These are phyloP conservation scores for Trichoderma gamsii DNA, from an alignment of 495 filamentous ascomycete genomes.

Conservation along the genomic window DNA sequence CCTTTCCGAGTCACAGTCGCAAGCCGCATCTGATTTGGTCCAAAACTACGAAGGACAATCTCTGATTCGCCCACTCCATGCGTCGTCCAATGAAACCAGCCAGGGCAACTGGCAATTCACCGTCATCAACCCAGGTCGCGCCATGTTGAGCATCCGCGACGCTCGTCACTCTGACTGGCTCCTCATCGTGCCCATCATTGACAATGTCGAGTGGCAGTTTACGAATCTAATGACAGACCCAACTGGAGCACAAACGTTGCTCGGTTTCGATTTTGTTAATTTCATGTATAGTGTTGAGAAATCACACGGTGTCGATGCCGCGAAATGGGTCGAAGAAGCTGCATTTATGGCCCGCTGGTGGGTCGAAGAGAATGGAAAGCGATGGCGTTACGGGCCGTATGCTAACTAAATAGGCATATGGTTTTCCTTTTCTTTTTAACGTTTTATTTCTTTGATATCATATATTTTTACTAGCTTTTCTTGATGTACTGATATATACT, in stretches of 20 bases:
- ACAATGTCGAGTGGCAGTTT: conserved; percentile 36
- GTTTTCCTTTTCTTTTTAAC: not conserved
- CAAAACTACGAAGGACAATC: conserved; percentile 45
- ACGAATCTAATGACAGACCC: conserved; percentile 33
- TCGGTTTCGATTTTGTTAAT: conserved; percentile 30
- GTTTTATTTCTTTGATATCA: not conserved
- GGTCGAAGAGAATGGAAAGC: conserved; percentile 14
- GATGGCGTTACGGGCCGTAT: conserved; percentile 13
- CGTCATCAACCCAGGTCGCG: conserved; percentile 43
- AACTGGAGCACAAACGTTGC: conserved; percentile 29
- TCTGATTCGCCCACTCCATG: conserved; percentile 36
- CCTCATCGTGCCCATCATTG: conserved; percentile 38
- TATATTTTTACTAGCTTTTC: not conserved
- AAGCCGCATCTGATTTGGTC: conserved; percentile 33
- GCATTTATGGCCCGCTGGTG: conserved; percentile 14
- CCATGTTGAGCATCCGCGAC: conserved; percentile 35
- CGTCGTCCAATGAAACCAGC: conserved; percentile 25
- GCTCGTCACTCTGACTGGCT: conserved; percentile 32
- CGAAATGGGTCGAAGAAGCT: conserved; percentile 40
- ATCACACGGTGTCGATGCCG: conserved; percentile 31
- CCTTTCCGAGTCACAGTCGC: conserved; percentile 28
- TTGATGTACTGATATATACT: conserved; percentile 1
- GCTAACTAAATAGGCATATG: not conserved
- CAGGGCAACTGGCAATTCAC: conserved; percentile 40
- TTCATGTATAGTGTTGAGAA: conserved; percentile 26